Percentiles rank a stretch among this genome's conserved stretches.
Evolutionary conservation across 2,329 filamentous ascomycete genomes (phyloP).

Genomic region (Hypoxylon sp.): DNA sequence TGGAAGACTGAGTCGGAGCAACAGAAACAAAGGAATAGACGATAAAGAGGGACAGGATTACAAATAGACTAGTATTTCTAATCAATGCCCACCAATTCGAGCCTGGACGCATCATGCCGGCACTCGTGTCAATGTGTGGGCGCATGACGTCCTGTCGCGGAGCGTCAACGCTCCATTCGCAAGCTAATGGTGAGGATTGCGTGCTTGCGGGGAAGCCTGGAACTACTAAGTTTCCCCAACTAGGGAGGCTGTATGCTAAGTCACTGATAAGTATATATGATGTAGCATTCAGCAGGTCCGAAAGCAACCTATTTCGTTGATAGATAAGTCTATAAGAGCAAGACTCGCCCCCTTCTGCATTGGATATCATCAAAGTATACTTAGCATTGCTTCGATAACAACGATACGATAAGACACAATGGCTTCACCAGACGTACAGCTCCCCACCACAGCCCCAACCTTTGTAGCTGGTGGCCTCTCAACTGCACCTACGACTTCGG

Average conservation of each 20-base stretch:
- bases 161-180: conserved; percentile 38
- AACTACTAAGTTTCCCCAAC: conserved; percentile 27
- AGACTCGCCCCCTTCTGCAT: conserved; percentile 10
- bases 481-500: conserved; percentile 16
- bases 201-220: conserved; percentile 51
- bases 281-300: conserved; percentile 29
- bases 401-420: conserved; percentile 34
- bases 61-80: conserved; percentile 49
- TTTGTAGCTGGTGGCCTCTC: conserved; percentile 37
- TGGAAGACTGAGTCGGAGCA: conserved; percentile 12
- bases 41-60: conserved; percentile 23
- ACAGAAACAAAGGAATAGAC: not conserved
- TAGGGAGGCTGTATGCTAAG: conserved; percentile 23
- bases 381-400: not conserved
- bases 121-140: conserved; percentile 25
- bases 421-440: conserved; percentile 51
- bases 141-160: conserved; percentile 32
- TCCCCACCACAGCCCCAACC: conserved; percentile 43
- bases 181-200: conserved; percentile 45
- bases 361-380: not conserved
- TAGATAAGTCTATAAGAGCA: conserved; percentile 35
- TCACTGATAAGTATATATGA: conserved; percentile 36
- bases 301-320: conserved; percentile 13
- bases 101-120: conserved; percentile 29
- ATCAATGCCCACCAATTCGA: conserved; percentile 31